Base-by-base conservation (phyloP, 441 rosid species). In the Pelargonium exstipulatum region DNA sequence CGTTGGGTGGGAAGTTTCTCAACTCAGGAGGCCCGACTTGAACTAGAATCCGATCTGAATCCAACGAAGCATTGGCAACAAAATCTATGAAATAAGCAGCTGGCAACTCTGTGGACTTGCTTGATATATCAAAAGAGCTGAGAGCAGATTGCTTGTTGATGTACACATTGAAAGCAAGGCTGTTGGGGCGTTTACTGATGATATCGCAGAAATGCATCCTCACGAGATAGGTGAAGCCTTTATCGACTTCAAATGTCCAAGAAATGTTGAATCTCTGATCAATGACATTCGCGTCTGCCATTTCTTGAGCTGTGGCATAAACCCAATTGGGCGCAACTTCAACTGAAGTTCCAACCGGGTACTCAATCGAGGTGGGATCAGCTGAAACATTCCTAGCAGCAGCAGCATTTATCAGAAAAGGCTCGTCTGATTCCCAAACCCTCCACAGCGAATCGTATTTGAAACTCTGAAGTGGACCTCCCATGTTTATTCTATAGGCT, bases 191-290 rank as follows among this genome's bases (percentile, higher is more conserved):
- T 9, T 46, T 9, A 55, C 76, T 78, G 10, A 75, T 72, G n/a
- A 78, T 72, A 79, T 78, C 82, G 66, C 82, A 78, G 43, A 78
- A 69, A 70, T 75, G 82, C 72, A 79, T 24, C 72, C 79, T 67
- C 22, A 79, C 70, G 13, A 73, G 68, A 67, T 76, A 74, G 22
- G 66, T 24, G 64, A 67, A 75, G 14, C 79, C 75, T 17, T 16
- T 72, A 0, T 72, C 79, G 14, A 75, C 76, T 49, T 35, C 62
- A 42, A 78, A 78, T 4, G 12, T 63, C 82, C 79, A 78, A 13
- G 82, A 71, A 46, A 78, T 68, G 61, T 71, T 78, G 66, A 78
- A 69, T 29, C 62, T 72, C 55, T 53, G 67, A 45, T 72, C 60
- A 13, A 53, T 49, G 2, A 71, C 71, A 14, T 70, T 69, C 4